A percentile compares a stretch with the other conserved stretches of the same genome.
These are phyloP conservation scores for Ensete glaucum DNA, from an alignment of 176 grass and related monocot species.

Conservation along the genomic window DNA sequence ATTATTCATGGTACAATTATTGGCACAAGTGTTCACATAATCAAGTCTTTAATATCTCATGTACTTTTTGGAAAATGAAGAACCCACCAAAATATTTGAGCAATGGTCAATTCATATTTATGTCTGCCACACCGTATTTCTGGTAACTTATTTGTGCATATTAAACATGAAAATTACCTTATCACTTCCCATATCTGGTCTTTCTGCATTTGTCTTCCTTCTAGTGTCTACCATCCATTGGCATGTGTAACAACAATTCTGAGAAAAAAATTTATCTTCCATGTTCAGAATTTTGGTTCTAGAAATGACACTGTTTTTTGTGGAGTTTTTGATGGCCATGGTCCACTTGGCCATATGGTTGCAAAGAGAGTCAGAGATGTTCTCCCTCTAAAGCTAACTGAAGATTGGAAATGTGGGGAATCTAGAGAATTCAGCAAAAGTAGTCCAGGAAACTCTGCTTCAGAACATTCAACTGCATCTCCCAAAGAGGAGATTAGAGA, in stretches of 20 bases:
- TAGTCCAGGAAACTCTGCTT: slow-evolving; percentile 40
- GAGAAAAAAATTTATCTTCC: background rate
- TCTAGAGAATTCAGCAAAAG: slow-evolving; percentile 43
- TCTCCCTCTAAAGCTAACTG: slow-evolving; percentile 53
- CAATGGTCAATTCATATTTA: too few species aligned
- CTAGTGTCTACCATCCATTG: background rate
- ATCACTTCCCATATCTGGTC: background rate
- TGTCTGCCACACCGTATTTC: too few species aligned
- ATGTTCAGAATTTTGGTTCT: slow-evolving; percentile 24
- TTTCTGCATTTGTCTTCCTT: background rate
- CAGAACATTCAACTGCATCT: slow-evolving; percentile 42
- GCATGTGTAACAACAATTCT: background rate
- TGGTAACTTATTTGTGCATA: too few species aligned
- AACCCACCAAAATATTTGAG: too few species aligned
- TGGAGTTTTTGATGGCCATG: slow-evolving; percentile 93
- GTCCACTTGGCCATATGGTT: slow-evolving; percentile 70
- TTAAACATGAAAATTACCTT: background rate
- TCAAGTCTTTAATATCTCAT: background rate
- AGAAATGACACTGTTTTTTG: slow-evolving; percentile 53
- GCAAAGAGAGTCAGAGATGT: slow-evolving; percentile 63
- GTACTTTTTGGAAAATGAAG: background rate
- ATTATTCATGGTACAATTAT: too few species aligned
- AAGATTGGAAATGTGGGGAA: slow-evolving; percentile 34
- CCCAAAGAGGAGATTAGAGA: slow-evolving; percentile 27
- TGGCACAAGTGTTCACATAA: background rate